Base-by-base conservation (phyloP, 495 filamentous ascomycete genomes). In the Annulohypoxylon bovei region DNA sequence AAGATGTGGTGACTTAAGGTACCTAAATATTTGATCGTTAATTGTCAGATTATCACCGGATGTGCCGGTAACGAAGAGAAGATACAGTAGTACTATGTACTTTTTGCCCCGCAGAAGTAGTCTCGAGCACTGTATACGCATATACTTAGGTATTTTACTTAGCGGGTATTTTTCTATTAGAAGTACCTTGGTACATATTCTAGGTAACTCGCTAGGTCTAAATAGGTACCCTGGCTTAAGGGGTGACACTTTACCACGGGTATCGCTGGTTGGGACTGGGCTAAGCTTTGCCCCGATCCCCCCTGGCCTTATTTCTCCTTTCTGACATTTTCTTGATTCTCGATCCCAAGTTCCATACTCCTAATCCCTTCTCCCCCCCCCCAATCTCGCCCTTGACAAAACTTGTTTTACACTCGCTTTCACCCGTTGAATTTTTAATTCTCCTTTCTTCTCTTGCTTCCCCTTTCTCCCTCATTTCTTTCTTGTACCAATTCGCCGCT, bases 391-490 rank as follows among this genome's bases (percentile, higher is more conserved):
- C 68, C 74, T 70, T 62, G 62, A 71, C 67, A 64, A 67, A 68
- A 69, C 60, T 67, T 67, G 72, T 77, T 72, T 77, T 73, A 74
- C 77, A 72, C 71, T 76, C 69, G 68, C 70, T 77, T 72, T 68
- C 65, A 62, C 61, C 70, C 32, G 16, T 62, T 53, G 55, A 28
- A 68, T 60, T 50, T 74, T 70, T 53, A 53, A 62, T 62, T 68
- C 44, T 67, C 40, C 42, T 39, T 56, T 65, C 52, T 72, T 73
- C 55, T 62, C 56, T 63, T 62, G 42, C 54, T 42, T 42, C 68
- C 54, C 62, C 68, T 74, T 70, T 73, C 49, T 64, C 46, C 61
- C 55, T 47, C 65, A 62, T 60, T 58, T 53, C 68, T 69, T 67
- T 70, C 64, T 53, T 64, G 30, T 70, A 28, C 54, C 54, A 61